These are phyloP conservation scores for Hypocreales sp. DNA, from an alignment of 2,329 filamentous ascomycete species.

Conservation along the genomic window DNA sequence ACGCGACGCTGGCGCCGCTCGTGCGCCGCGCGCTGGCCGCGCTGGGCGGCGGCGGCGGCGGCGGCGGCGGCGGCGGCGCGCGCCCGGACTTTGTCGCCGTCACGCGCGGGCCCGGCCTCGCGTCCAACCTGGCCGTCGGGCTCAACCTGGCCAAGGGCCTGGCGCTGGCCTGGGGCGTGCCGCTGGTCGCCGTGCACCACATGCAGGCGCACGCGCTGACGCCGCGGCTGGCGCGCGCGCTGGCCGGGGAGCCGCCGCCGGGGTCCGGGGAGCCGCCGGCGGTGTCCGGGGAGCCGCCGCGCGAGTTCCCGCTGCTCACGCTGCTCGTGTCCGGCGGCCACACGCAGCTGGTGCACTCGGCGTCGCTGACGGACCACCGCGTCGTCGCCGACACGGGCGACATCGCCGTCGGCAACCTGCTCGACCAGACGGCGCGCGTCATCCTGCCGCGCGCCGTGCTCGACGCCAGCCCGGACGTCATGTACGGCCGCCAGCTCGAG, in stretches of 20 bases:
- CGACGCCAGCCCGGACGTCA: constrained; percentile 40
- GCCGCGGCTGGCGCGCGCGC: constrained; percentile 55
- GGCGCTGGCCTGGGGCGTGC: constrained; percentile 66
- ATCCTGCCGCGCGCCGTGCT: constrained; percentile 52
- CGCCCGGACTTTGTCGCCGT: constrained; percentile 74
- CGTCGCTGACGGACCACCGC: constrained; percentile 49
- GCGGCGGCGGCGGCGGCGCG: constrained; percentile 3
- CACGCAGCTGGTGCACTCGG: constrained; percentile 69
- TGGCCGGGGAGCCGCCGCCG: constrained; percentile 24
- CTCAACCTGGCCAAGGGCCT: constrained; percentile 78
- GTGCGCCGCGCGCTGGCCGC: constrained; percentile 45
- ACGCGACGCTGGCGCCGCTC: constrained; percentile 50
- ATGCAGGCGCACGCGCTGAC: constrained; percentile 97
- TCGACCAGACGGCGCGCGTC: constrained; percentile 73
- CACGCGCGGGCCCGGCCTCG: constrained; percentile 84
- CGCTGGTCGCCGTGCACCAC: constrained; percentile 78
- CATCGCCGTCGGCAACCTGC: constrained; percentile 74
- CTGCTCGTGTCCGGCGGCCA: constrained; percentile 87
- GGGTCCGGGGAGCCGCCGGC: background rate
- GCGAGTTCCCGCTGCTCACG: constrained; percentile 70
- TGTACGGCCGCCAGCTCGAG: constrained; percentile 73
- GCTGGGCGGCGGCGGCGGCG: constrained; percentile 22
- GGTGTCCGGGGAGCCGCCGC: constrained; percentile 12
- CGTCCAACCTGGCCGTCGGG: constrained; percentile 60
- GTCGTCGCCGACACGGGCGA: constrained; percentile 62